Evolutionary conservation across 1,284 basidiomycete species (phyloP).

Genomic region (Malassezia globosa): DNA sequence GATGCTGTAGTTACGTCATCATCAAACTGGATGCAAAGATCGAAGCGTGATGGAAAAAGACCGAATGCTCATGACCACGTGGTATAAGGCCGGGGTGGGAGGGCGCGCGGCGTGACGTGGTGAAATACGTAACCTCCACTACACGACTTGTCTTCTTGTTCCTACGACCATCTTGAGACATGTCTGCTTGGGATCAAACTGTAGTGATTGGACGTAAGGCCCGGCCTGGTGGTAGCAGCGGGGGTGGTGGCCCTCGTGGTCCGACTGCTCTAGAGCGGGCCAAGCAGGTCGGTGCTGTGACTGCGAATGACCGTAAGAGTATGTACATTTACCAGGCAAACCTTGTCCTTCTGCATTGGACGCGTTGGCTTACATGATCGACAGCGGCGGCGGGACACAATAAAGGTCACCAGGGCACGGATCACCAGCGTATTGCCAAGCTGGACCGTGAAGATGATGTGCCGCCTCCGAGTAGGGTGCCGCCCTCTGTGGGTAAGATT

Average conservation of each 20-base stretch:
- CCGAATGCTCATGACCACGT: conserved; percentile 10
- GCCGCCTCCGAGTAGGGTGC: conserved; percentile 77
- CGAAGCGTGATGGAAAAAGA: conserved; percentile 9
- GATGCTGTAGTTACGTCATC: too few relatives aligned
- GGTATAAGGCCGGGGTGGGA: too few relatives aligned
- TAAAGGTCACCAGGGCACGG: conserved; percentile 38
- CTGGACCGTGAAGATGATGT: conserved; percentile 63
- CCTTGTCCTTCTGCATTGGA: too few relatives aligned
- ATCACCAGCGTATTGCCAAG: conserved; percentile 43
- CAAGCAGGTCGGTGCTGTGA: conserved; percentile 49
- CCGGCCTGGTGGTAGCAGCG: conserved; percentile 49
- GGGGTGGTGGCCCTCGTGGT: conserved; percentile 57
- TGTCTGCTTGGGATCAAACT: conserved; percentile 31
- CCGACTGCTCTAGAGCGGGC: conserved; percentile 45
- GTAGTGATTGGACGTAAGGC: conserved; percentile 66
- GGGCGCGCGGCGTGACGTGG: too few relatives aligned
- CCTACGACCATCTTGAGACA: not conserved
- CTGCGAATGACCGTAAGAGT: conserved; percentile 50
- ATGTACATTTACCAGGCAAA: conserved; percentile 9
- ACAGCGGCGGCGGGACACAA: conserved; percentile 37
- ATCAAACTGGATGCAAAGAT: not conserved
- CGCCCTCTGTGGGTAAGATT: conserved; percentile 67
- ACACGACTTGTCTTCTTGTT: not conserved
- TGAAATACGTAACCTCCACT: not conserved
- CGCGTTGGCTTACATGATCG: too few relatives aligned